These are phyloP conservation scores for Boletus reticuloceps DNA, from an alignment of 768 basidiomycete species.

Conservation along the genomic window DNA sequence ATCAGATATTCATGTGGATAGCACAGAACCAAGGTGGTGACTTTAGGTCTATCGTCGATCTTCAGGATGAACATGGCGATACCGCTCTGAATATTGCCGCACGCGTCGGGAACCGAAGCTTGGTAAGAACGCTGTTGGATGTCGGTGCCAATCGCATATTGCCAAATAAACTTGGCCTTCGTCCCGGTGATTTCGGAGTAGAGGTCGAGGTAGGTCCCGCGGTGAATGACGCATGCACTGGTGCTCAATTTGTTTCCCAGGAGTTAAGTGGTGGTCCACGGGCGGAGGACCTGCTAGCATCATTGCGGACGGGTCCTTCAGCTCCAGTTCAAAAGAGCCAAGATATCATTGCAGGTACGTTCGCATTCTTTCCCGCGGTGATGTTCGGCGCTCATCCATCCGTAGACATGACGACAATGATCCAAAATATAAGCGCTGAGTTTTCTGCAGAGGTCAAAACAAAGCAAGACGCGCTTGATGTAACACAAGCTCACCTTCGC, in stretches of 20 bases:
- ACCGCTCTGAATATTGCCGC: constrained; percentile 96
- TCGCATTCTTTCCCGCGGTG: background rate
- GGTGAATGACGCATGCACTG: background rate
- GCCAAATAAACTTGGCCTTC: constrained; percentile 89
- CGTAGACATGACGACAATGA: constrained; percentile 81
- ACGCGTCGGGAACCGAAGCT: constrained; percentile 82
- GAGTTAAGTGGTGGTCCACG: constrained; percentile 68
- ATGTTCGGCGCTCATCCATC: constrained; percentile 8
- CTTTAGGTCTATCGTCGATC: constrained; percentile 78
- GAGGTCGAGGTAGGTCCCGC: constrained; percentile 71
- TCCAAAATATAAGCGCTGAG: constrained; percentile 72
- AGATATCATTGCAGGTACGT: constrained; percentile 74
- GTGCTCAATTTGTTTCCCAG: constrained; percentile 33
- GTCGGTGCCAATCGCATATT: constrained; percentile 88
- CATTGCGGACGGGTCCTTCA: constrained; percentile 69
- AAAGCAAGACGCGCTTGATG: constrained; percentile 86
- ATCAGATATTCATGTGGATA: constrained; percentile 84
- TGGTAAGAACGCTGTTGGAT: constrained; percentile 85
- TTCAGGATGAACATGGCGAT: constrained; percentile 94
- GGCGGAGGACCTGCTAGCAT: constrained; percentile 78
- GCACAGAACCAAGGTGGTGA: constrained; percentile 73
- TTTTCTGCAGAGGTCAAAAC: constrained; percentile 81
- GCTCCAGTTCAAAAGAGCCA: constrained; percentile 84
- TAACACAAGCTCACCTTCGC: constrained; percentile 82
- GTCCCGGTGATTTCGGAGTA: constrained; percentile 93